Percentiles rank a stretch among this genome's conserved stretches.
phyloP scores from a whole-genome alignment of 768 basidiomycete species.

The Vararia minispora region DNA sequence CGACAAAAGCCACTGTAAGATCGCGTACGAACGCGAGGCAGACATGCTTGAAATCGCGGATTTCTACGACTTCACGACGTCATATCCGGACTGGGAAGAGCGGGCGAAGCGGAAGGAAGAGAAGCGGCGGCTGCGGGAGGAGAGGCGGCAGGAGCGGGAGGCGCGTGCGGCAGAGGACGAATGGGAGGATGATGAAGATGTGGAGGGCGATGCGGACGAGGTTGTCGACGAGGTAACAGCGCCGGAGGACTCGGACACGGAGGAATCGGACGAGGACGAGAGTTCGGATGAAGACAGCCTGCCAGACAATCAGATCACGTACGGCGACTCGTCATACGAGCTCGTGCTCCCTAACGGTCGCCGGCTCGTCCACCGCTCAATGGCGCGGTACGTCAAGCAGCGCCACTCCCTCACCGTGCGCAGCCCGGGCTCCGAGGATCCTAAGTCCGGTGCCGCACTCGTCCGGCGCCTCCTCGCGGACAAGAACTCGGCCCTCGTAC shows the following conservation, averaged over 20 bases:
- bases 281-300: constrained; percentile 29
- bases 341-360: constrained; percentile 90
- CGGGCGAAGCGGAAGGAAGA: constrained; percentile 12
- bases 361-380: constrained; percentile 83
- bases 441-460: constrained; percentile 62
- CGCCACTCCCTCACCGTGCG: constrained; percentile 42
- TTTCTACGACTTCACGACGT: constrained; percentile 82
- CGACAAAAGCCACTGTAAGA: constrained; percentile 94
- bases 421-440: constrained; percentile 39
- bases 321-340: constrained; percentile 75
- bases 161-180: constrained; percentile 17
- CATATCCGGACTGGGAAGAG: constrained; percentile 52
- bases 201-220: constrained; percentile 23
- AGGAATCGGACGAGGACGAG: constrained; percentile 29
- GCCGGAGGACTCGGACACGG: constrained; percentile 23
- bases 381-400: constrained; percentile 82
- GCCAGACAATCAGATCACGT: constrained; percentile 47
- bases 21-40: constrained; percentile 73
- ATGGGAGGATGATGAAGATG: constrained; percentile 19
- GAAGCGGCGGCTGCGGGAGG: too few species aligned
- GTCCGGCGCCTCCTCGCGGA: constrained; percentile 72
- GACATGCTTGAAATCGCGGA: constrained; percentile 86
- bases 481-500: constrained; percentile 77
- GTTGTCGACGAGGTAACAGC: constrained; percentile 19
- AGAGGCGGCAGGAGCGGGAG: constrained; percentile 8